Evolutionary conservation across 1,139 yeast genomes (phyloP).

Genomic region (Saccharomyces hybrid): DNA sequence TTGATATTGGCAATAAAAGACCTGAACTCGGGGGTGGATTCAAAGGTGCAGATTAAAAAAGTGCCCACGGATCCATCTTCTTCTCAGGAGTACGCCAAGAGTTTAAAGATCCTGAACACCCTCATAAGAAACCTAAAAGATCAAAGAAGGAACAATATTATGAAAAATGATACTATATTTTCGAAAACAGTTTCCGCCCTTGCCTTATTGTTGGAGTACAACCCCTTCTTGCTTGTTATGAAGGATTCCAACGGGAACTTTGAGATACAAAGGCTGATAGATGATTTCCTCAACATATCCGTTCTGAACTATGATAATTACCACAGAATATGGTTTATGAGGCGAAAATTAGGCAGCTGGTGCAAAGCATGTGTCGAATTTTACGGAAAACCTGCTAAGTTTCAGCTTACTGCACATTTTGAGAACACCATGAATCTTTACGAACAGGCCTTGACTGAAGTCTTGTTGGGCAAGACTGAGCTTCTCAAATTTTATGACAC

Average conservation of each 20-base stretch:
- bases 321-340: constrained; percentile 23
- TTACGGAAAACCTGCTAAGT: constrained; percentile 14
- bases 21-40: constrained; percentile 2
- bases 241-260: constrained; percentile 1
- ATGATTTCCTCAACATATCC: constrained; percentile 15
- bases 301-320: constrained; percentile 11
- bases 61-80: constrained; percentile 4
- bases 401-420: constrained; percentile 12
- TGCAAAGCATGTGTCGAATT: constrained; percentile 12
- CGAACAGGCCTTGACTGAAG: constrained; percentile 15
- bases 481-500: constrained; percentile 7
- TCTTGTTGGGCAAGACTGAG: constrained; percentile 14
- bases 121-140: constrained; percentile 21
- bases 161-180: constrained; percentile 17
- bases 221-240: constrained; percentile 16
- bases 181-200: constrained; percentile 24
- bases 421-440: constrained; percentile 4
- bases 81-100: constrained; percentile 16
- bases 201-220: constrained; percentile 19
- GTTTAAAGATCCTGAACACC: constrained; percentile 20
- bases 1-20: constrained; percentile 24
- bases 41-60: constrained; percentile 6
- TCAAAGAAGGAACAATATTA: constrained; percentile 7
- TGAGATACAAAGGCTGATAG: constrained; percentile 17
- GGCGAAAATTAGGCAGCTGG: constrained; percentile 23